phyloP scores from a whole-genome alignment of 495 filamentous ascomycete species.

The Trypethelium eluteriae region DNA sequence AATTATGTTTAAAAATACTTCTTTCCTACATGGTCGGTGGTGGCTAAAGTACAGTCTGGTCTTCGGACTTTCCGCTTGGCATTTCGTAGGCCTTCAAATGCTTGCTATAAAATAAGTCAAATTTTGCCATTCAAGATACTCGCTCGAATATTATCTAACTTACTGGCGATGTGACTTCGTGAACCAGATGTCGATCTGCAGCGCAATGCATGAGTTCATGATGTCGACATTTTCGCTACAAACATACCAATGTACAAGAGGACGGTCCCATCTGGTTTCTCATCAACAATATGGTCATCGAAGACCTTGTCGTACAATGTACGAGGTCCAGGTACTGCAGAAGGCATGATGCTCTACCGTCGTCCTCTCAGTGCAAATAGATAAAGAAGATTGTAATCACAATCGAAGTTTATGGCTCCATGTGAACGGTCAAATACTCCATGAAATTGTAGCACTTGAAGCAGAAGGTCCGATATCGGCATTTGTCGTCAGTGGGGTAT shows the following conservation, averaged over 20 bases:
- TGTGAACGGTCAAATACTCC: not conserved
- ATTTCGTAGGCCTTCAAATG: constrained; percentile 89
- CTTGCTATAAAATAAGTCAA: constrained; percentile 57
- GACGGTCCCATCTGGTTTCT: constrained; percentile 85
- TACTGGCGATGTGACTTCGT: constrained; percentile 94
- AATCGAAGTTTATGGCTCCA: too few species aligned
- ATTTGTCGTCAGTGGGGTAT: not conserved
- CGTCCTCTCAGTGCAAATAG: not conserved
- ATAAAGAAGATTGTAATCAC: not conserved
- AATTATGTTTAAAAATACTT: not conserved
- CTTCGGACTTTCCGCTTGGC: constrained; percentile 79
- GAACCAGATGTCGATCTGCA: constrained; percentile 79
- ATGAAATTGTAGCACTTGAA: not conserved
- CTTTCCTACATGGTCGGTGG: constrained; percentile 79
- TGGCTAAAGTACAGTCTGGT: constrained; percentile 93
- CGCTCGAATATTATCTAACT: constrained; percentile 18
- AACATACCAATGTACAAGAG: constrained; percentile 79
- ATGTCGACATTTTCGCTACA: not conserved
- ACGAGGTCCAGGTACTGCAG: constrained; percentile 57
- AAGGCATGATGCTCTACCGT: constrained; percentile 53
- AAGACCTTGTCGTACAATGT: constrained; percentile 99
- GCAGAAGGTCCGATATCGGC: constrained; percentile 8
- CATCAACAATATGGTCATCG: constrained; percentile 84
- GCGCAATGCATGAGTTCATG: too few species aligned
- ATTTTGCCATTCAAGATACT: not conserved